Evolutionary conservation across 2,329 filamentous ascomycete genomes (phyloP).

Genomic region (Penicillium sp.): DNA sequence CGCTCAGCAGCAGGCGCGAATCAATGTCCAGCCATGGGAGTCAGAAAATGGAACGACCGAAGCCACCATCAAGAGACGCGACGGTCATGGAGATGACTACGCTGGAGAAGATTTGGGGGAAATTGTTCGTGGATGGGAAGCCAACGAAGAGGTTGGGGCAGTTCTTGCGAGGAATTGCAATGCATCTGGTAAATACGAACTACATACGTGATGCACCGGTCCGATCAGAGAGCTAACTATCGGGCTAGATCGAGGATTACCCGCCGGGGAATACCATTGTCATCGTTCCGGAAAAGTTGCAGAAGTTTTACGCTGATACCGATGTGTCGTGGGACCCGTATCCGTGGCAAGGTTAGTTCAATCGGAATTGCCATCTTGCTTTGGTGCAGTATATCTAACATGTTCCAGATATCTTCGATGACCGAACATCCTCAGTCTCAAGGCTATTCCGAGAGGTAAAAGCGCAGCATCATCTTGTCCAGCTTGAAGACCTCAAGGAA

Average conservation of each 20-base stretch:
- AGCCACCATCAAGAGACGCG: conserved; percentile 45
- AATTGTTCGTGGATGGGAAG: conserved; percentile 71
- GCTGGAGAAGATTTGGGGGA: conserved; percentile 77
- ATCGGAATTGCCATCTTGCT: not conserved
- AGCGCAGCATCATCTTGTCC: conserved; percentile 69
- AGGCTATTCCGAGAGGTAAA: conserved; percentile 62
- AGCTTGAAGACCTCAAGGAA: conserved; percentile 54
- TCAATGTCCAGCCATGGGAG: conserved; percentile 47
- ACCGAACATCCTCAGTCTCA: conserved; percentile 60
- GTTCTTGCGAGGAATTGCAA: conserved; percentile 74
- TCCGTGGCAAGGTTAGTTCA: conserved; percentile 66
- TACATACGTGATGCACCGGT: not conserved
- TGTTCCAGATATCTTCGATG: conserved; percentile 60
- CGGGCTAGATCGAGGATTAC: conserved; percentile 69
- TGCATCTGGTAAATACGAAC: conserved; percentile 66
- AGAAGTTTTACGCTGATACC: conserved; percentile 73
- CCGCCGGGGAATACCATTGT: conserved; percentile 72
- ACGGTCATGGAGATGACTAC: conserved; percentile 60
- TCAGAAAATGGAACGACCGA: conserved; percentile 45
- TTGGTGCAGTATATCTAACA: conserved; percentile 16
- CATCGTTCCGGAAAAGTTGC: conserved; percentile 76
- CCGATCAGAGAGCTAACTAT: conserved; percentile 1
- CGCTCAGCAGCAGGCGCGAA: conserved; percentile 36
- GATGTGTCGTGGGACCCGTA: conserved; percentile 69
- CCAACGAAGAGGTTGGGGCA: conserved; percentile 72